These are phyloP conservation scores for Ophiognomonia clavigignenti-juglandacearum DNA, from an alignment of 2,329 filamentous ascomycete genomes.

Conservation along the genomic window DNA sequence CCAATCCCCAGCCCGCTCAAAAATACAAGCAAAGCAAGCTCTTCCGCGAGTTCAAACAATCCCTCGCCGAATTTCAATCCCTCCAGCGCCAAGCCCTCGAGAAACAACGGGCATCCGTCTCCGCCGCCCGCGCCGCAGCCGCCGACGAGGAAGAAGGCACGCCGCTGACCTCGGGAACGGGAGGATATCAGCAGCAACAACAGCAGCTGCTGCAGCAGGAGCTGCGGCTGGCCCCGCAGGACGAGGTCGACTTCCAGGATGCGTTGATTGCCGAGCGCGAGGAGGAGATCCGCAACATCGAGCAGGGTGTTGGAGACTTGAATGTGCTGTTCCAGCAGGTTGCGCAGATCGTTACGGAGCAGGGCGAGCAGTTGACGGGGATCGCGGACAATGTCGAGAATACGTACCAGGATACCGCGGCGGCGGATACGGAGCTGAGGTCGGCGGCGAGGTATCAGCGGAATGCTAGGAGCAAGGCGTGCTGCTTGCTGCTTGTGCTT, in stretches of 20 bases:
- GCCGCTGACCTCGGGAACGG: constrained; percentile 23
- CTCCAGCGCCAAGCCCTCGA: constrained; percentile 89
- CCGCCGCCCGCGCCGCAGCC: constrained; percentile 69
- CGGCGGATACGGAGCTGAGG: constrained; percentile 80
- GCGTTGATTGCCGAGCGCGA: constrained; percentile 93
- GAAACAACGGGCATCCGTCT: constrained; percentile 83
- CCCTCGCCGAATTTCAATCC: constrained; percentile 83
- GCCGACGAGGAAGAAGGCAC: constrained; percentile 56
- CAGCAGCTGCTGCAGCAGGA: constrained; percentile 69
- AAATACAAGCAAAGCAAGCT: constrained; percentile 96
- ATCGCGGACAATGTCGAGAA: constrained; percentile 86
- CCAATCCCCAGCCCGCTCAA: constrained; percentile 67
- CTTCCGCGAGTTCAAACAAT: constrained; percentile 85
- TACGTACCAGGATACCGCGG: constrained; percentile 73
- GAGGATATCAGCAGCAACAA: constrained; percentile 43
- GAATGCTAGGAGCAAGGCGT: constrained; percentile 90
- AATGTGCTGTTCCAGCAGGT: constrained; percentile 97
- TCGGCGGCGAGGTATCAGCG: constrained; percentile 90
- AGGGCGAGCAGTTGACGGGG: constrained; percentile 81
- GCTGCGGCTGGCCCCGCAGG: constrained; percentile 77
- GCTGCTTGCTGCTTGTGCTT: constrained; percentile 83
- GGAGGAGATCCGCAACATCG: constrained; percentile 94
- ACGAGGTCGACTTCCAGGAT: constrained; percentile 97
- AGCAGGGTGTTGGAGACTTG: constrained; percentile 89
- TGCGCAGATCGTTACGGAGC: constrained; percentile 93